Percentiles rank a stretch among this genome's conserved stretches.
Evolutionary conservation across 2,329 filamentous ascomycete genomes (phyloP).

Genomic region (Cercospora beticola): DNA sequence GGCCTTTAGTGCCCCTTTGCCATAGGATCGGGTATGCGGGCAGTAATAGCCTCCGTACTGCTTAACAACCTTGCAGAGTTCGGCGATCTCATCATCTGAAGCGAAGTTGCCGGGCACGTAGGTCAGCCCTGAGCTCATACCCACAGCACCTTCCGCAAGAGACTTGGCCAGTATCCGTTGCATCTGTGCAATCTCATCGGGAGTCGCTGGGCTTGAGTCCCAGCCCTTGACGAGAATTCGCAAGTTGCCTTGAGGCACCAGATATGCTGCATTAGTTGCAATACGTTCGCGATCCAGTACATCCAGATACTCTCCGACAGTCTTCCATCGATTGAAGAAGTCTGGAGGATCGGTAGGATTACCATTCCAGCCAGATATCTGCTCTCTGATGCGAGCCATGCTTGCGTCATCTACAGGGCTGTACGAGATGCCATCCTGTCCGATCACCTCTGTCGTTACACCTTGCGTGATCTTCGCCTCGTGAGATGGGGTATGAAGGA

Average conservation of each 20-base stretch:
- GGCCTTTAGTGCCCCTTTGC: slow-evolving; percentile 32
- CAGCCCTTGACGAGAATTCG: slow-evolving; percentile 33
- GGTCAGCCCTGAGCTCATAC: slow-evolving; percentile 33
- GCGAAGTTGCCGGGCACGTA: slow-evolving; percentile 35
- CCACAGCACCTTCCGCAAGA: slow-evolving; percentile 31
- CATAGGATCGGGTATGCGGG: slow-evolving; percentile 33
- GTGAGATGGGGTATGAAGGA: slow-evolving; percentile 32
- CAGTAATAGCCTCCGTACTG: slow-evolving; percentile 33
- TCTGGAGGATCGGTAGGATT: slow-evolving; percentile 28
- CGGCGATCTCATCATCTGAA: slow-evolving; percentile 27
- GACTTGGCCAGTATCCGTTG: slow-evolving; percentile 24
- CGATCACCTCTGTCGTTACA: slow-evolving; percentile 34
- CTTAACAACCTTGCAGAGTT: slow-evolving; percentile 31
- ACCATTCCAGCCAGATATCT: slow-evolving; percentile 36
- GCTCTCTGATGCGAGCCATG: slow-evolving; percentile 30
- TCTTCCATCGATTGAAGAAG: slow-evolving; percentile 33
- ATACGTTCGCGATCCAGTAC: slow-evolving; percentile 28
- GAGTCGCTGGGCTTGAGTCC: slow-evolving; percentile 24
- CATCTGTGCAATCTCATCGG: slow-evolving; percentile 29
- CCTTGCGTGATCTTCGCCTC: slow-evolving; percentile 34
- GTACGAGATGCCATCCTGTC: slow-evolving; percentile 36
- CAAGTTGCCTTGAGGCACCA: slow-evolving; percentile 35
- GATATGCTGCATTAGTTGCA: slow-evolving; percentile 33
- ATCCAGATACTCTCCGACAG: slow-evolving; percentile 31
- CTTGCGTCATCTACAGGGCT: slow-evolving; percentile 28